phyloP scores from a whole-genome alignment of 2,329 filamentous ascomycete species.

The Cercospora zeae-maydis region DNA sequence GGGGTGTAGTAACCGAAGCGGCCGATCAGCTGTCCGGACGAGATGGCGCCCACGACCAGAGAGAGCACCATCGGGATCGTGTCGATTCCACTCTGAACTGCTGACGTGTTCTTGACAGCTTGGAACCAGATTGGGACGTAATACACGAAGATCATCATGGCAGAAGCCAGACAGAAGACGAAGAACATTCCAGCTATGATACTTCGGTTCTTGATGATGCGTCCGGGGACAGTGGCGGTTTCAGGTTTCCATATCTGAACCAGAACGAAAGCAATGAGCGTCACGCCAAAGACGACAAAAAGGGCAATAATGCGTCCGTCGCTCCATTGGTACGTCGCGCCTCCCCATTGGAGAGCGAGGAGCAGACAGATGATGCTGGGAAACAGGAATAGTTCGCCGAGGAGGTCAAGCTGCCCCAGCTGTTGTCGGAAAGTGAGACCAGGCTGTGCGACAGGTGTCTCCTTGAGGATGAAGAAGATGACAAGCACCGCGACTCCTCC shows the following conservation, averaged over 20 bases:
- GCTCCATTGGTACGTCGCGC: conserved; percentile 42
- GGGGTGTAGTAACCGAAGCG: conserved; percentile 47
- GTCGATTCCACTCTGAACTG: conserved; percentile 47
- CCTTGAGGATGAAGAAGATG: conserved; percentile 42
- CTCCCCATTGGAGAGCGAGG: conserved; percentile 50
- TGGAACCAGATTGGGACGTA: conserved; percentile 49
- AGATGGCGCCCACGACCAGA: conserved; percentile 39
- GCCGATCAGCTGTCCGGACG: conserved; percentile 38
- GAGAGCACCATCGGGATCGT: conserved; percentile 45
- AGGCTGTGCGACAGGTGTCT: conserved; percentile 21
- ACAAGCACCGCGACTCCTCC: conserved; percentile 40
- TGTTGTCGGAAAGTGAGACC: conserved; percentile 35
- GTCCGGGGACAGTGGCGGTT: conserved; percentile 42
- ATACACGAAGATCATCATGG: conserved; percentile 46
- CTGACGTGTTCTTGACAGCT: conserved; percentile 45
- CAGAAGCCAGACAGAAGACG: conserved; percentile 40
- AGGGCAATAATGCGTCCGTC: conserved; percentile 44
- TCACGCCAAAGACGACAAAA: conserved; percentile 40
- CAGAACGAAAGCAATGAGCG: conserved; percentile 41
- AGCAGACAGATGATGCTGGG: conserved; percentile 45
- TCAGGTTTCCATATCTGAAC: conserved; percentile 43
- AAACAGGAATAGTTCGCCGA: conserved; percentile 41
- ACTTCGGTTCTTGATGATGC: conserved; percentile 44
- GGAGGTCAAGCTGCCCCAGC: conserved; percentile 45
- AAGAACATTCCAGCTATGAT: conserved; percentile 41